Conservation (phyloP, 306 rosid species). For the Quercus parvula region DNA sequence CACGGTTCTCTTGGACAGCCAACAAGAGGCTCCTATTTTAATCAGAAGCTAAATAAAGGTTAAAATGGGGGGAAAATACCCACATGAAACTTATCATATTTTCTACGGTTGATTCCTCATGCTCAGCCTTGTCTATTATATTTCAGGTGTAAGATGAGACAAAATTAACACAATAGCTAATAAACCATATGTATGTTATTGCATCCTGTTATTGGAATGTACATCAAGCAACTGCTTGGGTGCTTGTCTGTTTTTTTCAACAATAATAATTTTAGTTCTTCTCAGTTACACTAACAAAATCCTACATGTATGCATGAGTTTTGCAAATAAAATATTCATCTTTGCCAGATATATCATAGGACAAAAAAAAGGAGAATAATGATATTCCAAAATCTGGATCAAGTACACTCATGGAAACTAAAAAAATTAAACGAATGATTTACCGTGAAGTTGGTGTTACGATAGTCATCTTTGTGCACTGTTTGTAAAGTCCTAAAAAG, state of each 20-base stretch:
- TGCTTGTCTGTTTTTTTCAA: neutral
- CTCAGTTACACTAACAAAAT: neutral
- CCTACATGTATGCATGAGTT: neutral
- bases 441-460: constrained; percentile 75
- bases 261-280: neutral
- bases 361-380: neutral
- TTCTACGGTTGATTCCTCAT: neutral
- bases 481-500: constrained; percentile 63
- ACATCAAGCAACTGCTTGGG: neutral
- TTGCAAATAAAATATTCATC: neutral
- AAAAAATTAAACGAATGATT: constrained; percentile 6
- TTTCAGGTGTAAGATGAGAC: neutral
- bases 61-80: neutral
- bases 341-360: neutral
- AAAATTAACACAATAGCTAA: neutral
- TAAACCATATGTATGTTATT: neutral
- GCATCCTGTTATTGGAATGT: neutral
- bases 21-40: constrained; percentile 47
- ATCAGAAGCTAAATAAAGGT: neutral
- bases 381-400: neutral
- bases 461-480: constrained; percentile 67
- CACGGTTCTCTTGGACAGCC: constrained; percentile 94
- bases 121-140: neutral
- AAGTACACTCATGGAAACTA: neutral
- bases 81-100: neutral